A percentile compares a stretch with the other conserved stretches of the same genome.
phyloP scores from a whole-genome alignment of 331 rosid genomes.

The Phaseolus coccineus region DNA sequence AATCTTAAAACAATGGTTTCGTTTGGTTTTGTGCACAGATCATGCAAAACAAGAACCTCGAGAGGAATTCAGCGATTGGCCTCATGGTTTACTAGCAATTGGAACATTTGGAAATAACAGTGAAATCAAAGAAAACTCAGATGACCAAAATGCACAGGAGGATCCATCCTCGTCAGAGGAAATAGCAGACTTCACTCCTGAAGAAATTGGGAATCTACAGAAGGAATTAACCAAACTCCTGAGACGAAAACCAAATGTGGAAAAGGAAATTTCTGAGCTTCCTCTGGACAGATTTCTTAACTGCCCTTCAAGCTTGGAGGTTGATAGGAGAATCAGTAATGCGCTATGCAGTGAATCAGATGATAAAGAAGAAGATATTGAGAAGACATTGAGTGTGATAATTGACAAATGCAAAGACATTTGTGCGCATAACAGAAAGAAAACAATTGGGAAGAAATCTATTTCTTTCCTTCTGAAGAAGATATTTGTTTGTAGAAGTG shows the following conservation, averaged over 20 bases:
- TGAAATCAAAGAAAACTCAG: constrained; percentile 58
- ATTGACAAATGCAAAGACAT: constrained; percentile 84
- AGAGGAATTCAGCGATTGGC: constrained; percentile 97
- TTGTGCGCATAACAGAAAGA: constrained; percentile 70
- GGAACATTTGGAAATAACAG: constrained; percentile 94
- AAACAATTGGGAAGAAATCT: constrained; percentile 80
- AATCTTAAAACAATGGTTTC: not conserved
- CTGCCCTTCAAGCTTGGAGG: constrained; percentile 97
- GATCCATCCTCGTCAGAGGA: constrained; percentile 75
- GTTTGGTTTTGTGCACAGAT: constrained; percentile 53
- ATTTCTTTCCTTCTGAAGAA: constrained; percentile 87
- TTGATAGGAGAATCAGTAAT: constrained; percentile 81
- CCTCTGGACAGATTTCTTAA: constrained; percentile 94
- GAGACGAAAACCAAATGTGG: constrained; percentile 68
- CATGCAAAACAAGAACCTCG: constrained; percentile 75
- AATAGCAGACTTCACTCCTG: constrained; percentile 76
- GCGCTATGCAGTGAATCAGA: constrained; percentile 61
- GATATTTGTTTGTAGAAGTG: constrained; percentile 87
- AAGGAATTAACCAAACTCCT: constrained; percentile 81
- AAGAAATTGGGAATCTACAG: constrained; percentile 91
- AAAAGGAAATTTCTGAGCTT: constrained; percentile 78
- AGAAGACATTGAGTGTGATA: constrained; percentile 84
- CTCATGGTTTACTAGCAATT: constrained; percentile 85
- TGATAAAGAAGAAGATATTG: constrained; percentile 79
- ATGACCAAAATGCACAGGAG: constrained; percentile 52